Conservation (phyloP, 441 rosid species). For the Bocquillonia castaneifolia region DNA sequence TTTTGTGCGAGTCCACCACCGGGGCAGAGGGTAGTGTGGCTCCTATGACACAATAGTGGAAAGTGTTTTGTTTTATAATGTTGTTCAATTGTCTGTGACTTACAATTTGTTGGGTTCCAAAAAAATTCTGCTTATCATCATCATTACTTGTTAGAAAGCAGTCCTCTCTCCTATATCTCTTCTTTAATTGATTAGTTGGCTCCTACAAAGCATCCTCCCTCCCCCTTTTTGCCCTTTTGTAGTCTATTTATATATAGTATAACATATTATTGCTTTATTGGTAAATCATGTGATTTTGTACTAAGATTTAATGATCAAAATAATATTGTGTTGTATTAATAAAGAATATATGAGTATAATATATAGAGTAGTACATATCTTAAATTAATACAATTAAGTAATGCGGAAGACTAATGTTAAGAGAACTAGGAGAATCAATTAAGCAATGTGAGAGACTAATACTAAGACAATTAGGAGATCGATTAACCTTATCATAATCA, state of each 20-base stretch:
- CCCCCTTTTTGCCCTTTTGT: neutral
- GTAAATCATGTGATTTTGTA: neutral
- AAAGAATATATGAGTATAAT: too few species aligned
- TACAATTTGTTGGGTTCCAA: conserved; percentile 18
- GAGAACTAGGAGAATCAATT: too few species aligned
- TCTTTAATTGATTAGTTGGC: conserved; percentile 6
- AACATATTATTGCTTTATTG: neutral
- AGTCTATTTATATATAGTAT: neutral
- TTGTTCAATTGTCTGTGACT: neutral
- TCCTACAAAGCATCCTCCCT: neutral
- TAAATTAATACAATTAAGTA: too few species aligned
- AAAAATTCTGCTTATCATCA: conserved; percentile 18
- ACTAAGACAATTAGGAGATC: too few species aligned
- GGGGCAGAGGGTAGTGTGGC: conserved; percentile 10
- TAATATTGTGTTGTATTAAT: too few species aligned
- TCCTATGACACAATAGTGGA: conserved; percentile 18
- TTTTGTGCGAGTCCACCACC: conserved; percentile 12
- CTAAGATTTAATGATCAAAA: too few species aligned
- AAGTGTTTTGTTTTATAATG: neutral
- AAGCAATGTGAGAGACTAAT: too few species aligned
- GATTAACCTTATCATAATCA: too few species aligned
- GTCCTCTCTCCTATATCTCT: neutral
- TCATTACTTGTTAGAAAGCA: conserved; percentile 25
- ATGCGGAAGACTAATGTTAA: too few species aligned
- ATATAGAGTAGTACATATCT: too few species aligned